A percentile compares a stretch with the other conserved stretches of the same genome.
Evolutionary conservation across 768 basidiomycete genomes (phyloP).

Genomic region (Panaeolus papilionaceus): DNA sequence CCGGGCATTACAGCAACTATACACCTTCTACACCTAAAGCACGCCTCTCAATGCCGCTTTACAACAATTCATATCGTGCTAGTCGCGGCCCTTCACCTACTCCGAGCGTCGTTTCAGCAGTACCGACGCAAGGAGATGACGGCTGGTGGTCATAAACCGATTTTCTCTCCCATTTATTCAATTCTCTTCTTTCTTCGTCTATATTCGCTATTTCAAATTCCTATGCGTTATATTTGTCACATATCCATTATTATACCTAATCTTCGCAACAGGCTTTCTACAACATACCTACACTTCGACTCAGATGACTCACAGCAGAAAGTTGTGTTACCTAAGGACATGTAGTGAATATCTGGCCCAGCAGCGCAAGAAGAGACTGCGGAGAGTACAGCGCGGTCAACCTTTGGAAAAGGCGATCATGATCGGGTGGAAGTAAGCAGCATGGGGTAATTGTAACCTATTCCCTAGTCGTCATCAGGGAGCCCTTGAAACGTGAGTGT

Average conservation of each 20-base stretch:
- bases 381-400: no score
- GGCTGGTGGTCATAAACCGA: constrained; percentile 76
- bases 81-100: constrained; percentile 66
- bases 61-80: constrained; percentile 36
- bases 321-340: no score
- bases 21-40: constrained; percentile 45
- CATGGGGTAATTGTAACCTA: no score
- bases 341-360: no score
- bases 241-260: constrained; percentile 24
- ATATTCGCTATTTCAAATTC: constrained; percentile 18
- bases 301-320: no score
- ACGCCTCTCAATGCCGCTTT: constrained; percentile 27
- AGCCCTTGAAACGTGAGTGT: background rate
- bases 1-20: constrained; percentile 42
- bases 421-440: no score
- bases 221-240: constrained; percentile 21
- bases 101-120: constrained; percentile 74
- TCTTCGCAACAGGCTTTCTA: constrained; percentile 1
- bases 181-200: constrained; percentile 22
- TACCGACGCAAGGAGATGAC: constrained; percentile 72
- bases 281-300: no score
- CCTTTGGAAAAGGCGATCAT: no score
- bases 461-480: background rate
- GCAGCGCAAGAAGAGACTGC: no score
- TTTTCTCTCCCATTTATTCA: constrained; percentile 14